These are phyloP conservation scores for Davidsoniella neocaledoniae DNA, from an alignment of 2,329 filamentous ascomycete species.

Conservation along the genomic window DNA sequence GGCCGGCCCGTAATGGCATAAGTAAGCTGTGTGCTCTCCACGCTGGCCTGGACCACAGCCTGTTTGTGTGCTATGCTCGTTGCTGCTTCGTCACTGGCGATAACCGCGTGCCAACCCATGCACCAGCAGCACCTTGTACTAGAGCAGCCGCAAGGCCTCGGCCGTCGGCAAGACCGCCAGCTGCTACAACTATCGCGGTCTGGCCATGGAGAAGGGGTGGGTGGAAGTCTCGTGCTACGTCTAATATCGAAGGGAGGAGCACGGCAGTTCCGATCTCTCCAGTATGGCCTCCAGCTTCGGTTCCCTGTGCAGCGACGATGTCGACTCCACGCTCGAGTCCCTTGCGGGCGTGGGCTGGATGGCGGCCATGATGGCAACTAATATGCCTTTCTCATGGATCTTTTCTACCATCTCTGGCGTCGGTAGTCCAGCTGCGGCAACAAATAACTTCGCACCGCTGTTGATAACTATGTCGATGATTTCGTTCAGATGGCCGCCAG, in stretches of 20 bases:
- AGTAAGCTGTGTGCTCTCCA: constrained; percentile 66
- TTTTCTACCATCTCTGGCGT: constrained; percentile 54
- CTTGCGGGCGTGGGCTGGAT: constrained; percentile 80
- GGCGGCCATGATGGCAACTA: constrained; percentile 96
- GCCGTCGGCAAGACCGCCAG: constrained; percentile 74
- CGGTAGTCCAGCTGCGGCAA: constrained; percentile 76
- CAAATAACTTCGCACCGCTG: constrained; percentile 71
- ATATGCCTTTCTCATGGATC: constrained; percentile 61
- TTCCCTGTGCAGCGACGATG: constrained; percentile 80
- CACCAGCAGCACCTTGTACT: constrained; percentile 75
- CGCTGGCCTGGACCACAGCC: constrained; percentile 62
- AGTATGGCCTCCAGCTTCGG: constrained; percentile 86
- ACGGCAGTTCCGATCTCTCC: constrained; percentile 76
- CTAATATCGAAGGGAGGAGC: constrained; percentile 71
- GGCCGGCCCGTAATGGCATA: constrained; percentile 71
- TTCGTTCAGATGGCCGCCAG: constrained; percentile 71
- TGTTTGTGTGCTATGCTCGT: constrained; percentile 72
- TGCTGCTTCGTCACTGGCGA: constrained; percentile 65
- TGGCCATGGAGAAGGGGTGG: constrained; percentile 52
- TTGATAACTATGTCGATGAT: constrained; percentile 74
- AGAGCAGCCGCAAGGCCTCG: constrained; percentile 62
- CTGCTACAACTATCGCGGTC: constrained; percentile 67
- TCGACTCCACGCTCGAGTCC: constrained; percentile 76
- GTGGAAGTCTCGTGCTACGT: constrained; percentile 58
- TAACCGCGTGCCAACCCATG: constrained; percentile 89